Evolutionary conservation across 164 flowering plant species (phyloP), one percentile per base, ranked within the genome.

Genomic region (Taxillus chinensis): DNA sequence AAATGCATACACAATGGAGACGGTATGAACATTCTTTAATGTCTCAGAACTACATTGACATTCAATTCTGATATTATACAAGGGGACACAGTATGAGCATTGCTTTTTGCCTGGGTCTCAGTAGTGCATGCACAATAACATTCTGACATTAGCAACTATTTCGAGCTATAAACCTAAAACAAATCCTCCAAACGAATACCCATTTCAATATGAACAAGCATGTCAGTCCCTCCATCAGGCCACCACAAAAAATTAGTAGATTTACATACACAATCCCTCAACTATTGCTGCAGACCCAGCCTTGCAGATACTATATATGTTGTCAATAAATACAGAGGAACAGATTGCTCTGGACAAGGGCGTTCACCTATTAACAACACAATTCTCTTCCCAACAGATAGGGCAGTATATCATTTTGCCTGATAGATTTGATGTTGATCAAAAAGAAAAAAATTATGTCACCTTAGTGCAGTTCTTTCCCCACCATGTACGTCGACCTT

Each of bases 401-500:
- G 10, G 57, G 39, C 12, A 54, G 17, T 39, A 17, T 3, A 17
- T 3, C 39, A 54, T 54, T 27, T 5, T 54, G 12, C 51, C 13
- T 4, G 13, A 48, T 48, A 48, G 4, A 48, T 8, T 4, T 48
- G 12, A 6, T 9, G 27, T 15, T n/a, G 37, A 46, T 41, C 49
- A 27, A 40, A 59, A 27, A 27, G 27, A 27, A 27, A 27, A 27
- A 50, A 5, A 17, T 62, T 67, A 77, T 11, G 60, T 54, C 8
- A 55, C 51, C 55, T 63, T 70, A 27, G 68, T 38, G 55, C 69
- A 73, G 60, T 64, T 71, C 80, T 78, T 84, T 3, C 79, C 91
- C 96, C 92, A 87, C 96, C 96, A 89, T 63, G 73, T 86, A 42
- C 82, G 78, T 41, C 77, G 79, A 61, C 58, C 58, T 62, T 66